Conservation (phyloP, 805 yeast species). For the Danielia oregonensis region DNA sequence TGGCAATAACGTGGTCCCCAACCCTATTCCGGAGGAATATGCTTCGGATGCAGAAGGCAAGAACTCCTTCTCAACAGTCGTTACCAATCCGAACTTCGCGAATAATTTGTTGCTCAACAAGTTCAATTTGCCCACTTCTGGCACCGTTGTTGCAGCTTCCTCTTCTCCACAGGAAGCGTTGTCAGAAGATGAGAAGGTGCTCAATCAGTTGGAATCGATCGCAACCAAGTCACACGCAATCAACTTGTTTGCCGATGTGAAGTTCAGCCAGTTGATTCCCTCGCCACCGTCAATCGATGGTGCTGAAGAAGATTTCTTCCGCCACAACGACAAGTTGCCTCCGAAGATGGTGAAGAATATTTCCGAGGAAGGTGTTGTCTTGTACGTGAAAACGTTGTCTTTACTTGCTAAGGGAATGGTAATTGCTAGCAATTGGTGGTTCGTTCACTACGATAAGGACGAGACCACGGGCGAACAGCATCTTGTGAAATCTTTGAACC, state of each 20-base stretch:
- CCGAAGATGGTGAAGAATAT: conserved; percentile 53
- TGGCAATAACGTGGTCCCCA: conserved; percentile 37
- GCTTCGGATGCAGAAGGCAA: not conserved
- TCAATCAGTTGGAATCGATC: conserved; percentile 57
- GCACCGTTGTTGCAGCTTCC: conserved; percentile 17
- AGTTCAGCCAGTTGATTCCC: conserved; percentile 81
- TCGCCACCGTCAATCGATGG: conserved; percentile 51
- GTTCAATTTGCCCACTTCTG: conserved; percentile 27
- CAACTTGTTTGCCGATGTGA: conserved; percentile 84
- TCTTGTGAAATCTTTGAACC: conserved; percentile 12
- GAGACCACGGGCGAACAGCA: conserved; percentile 9
- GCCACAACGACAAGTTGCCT: conserved; percentile 47
- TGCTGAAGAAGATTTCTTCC: conserved; percentile 34
- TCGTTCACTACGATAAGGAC: conserved; percentile 27
- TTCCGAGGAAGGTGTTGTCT: conserved; percentile 81
- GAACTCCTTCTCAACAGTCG: conserved; percentile 10
- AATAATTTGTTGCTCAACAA: conserved; percentile 34
- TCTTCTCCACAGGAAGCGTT: conserved; percentile 9
- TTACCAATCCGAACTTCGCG: conserved; percentile 31
- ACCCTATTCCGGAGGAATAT: conserved; percentile 11
- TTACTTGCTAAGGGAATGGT: conserved; percentile 83
- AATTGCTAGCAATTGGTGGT: conserved; percentile 90
- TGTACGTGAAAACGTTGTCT: conserved; percentile 81
- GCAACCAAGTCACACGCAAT: conserved; percentile 92
- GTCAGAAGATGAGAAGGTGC: conserved; percentile 35